Conservation (phyloP, 768 basidiomycete species). For the Crucibulum laeve region DNA sequence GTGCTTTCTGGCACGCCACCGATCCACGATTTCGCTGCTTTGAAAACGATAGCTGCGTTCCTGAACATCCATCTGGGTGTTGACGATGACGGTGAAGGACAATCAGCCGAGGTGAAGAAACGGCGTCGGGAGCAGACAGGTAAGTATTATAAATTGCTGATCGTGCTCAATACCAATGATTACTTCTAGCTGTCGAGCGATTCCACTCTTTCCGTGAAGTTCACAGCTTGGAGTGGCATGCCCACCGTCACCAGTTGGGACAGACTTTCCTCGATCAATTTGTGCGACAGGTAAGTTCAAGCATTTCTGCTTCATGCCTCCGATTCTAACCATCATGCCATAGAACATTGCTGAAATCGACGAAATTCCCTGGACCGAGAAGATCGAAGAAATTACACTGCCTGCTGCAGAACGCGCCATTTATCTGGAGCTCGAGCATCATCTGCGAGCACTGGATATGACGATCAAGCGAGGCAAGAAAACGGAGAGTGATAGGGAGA, state of each 20-base stretch:
- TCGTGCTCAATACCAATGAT: not conserved
- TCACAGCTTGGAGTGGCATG: constrained; percentile 89
- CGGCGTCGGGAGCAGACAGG: constrained; percentile 83
- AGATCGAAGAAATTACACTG: constrained; percentile 62
- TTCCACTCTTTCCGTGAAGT: constrained; percentile 98
- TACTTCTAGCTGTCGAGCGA: constrained; percentile 72
- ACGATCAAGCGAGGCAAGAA: constrained; percentile 59
- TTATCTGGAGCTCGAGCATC: constrained; percentile 92
- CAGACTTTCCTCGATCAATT: constrained; percentile 80
- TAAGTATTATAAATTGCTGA: constrained; percentile 23
- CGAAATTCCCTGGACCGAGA: constrained; percentile 78
- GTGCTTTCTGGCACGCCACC: constrained; percentile 97
- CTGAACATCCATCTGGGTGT: constrained; percentile 88
- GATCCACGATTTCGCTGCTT: constrained; percentile 81
- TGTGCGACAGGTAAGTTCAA: constrained; percentile 69
- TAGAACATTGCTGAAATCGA: constrained; percentile 96
- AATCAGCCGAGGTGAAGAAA: constrained; percentile 72
- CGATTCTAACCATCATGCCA: constrained; percentile 8
- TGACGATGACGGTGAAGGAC: constrained; percentile 82
- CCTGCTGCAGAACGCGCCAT: constrained; percentile 94
- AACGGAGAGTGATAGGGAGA: constrained; percentile 83
- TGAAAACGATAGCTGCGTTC: constrained; percentile 90
- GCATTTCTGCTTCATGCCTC: not conserved
- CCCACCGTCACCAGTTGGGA: constrained; percentile 76
- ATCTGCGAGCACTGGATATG: constrained; percentile 89